phyloP scores from a whole-genome alignment of 148 eudicot genomes.

The Tetragonia tetragonoides region DNA sequence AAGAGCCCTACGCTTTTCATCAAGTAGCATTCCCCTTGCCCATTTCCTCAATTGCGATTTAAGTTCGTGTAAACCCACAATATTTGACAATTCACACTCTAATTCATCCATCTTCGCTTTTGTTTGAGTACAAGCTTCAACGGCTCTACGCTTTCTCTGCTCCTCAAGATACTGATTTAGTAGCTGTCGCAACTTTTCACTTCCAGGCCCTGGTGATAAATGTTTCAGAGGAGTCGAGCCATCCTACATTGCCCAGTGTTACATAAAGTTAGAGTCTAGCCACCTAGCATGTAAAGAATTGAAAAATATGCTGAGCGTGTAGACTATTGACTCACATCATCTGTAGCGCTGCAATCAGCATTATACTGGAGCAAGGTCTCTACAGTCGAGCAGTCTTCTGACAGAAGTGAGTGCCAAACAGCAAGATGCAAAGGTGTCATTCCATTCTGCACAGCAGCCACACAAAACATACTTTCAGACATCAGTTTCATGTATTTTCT shows the following conservation, averaged over 20 bases:
- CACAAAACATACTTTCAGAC: slow-evolving; percentile 4
- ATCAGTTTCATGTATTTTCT: not conserved
- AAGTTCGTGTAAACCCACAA: slow-evolving; percentile 82
- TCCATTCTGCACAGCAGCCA: slow-evolving; percentile 68
- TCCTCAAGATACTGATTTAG: slow-evolving; percentile 62
- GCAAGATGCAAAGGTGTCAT: slow-evolving; percentile 99
- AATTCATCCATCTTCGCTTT: slow-evolving; percentile 96
- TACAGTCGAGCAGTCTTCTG: slow-evolving; percentile 72
- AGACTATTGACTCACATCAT: slow-evolving; percentile 53
- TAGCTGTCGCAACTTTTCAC: slow-evolving; percentile 65
- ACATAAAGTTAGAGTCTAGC: slow-evolving; percentile 9
- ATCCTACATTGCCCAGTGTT: slow-evolving; percentile 47
- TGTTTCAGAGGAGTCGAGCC: slow-evolving; percentile 82
- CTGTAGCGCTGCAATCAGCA: slow-evolving; percentile 92
- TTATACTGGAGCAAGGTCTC: slow-evolving; percentile 76
- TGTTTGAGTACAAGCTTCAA: slow-evolving; percentile 90
- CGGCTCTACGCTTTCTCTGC: slow-evolving; percentile 76
- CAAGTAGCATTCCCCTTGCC: slow-evolving; percentile 99
- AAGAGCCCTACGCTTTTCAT: slow-evolving; percentile 95
- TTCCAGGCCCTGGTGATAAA: slow-evolving; percentile 79
- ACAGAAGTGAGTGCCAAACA: slow-evolving; percentile 84
- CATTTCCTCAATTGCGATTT: slow-evolving; percentile 87
- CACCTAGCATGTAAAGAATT: not conserved
- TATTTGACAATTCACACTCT: slow-evolving; percentile 61
- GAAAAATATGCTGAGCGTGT: not conserved